Evolutionary conservation across 257 asterid genomes (phyloP), one percentile per base, ranked within the genome.

Genomic region (Handroanthus guayacan): DNA sequence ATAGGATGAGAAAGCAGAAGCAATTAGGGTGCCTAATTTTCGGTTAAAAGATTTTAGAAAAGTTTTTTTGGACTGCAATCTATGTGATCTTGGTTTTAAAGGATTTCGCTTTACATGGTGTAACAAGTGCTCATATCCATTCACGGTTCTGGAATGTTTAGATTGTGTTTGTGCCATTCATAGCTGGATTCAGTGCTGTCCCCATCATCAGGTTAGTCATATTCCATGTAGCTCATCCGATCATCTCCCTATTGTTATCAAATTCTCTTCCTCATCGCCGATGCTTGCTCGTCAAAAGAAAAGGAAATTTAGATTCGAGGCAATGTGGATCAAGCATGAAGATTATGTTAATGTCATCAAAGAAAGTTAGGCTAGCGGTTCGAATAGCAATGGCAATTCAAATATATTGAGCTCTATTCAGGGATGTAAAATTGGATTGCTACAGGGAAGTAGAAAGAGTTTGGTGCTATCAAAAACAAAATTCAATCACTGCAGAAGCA

Each of bases 11-110:
- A 56, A 56, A 5, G 10, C 6, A 56, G 62, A 0, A 0, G 3
- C 12, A 5, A 5, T 0, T 0, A 5, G 4, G 2, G 2, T 5
- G 0, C 11, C 11, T 0, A 2, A 2, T 0, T 2, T 2, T n/a
- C 9, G 10, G 6, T 5, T 17, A 0, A 6, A 37, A 5, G 34
- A 0, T 2, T 6, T 18, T 3, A 0, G 37, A 2, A 0, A 56
- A 9, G 9, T 10, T 5, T 2, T 56, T 2, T 9, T 17, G 9
- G 37, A 56, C 0, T 2, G 0, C 3, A 16, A 10, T 6, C 7
- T 60, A 1, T 5, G 1, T 2, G 44, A 60, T 9, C 41, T 60
- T 3, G 66, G 17, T 2, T 60, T 31, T 9, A 16, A 0, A 3
- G 66, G 66, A 2, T 7, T 0, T 1, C n/a, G 2, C 2, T 60